Evolutionary conservation across 345 rosid genomes (phyloP).

Genomic region (thale cress (Arabidopsis thaliana)): TAIR10.1 NC_003076.8:2144001-2144500

Average conservation of each 20-base stretch:
- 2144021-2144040: background rate
- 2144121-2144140: background rate
- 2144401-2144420: constrained; percentile 31
- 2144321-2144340: background rate
- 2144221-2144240: background rate
- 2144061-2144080: no score
- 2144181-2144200: no score
- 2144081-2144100: no score
- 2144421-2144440: constrained; percentile 25
- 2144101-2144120: no score
- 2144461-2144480: constrained; percentile 5
- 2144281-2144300: background rate
- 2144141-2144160: background rate
- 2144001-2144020: background rate
- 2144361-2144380: constrained; percentile 32
- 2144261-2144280: background rate
- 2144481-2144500: constrained; percentile 1
- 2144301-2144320: constrained; percentile 12
- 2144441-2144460: constrained; percentile 37
- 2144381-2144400: constrained; percentile 42
- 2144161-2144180: background rate
- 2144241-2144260: background rate
- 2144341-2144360: constrained; percentile 38
- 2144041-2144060: no score
- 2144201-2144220: no score